Conservation (phyloP, 441 rosid genomes). For the Pelargonium cotyledonis region DNA sequence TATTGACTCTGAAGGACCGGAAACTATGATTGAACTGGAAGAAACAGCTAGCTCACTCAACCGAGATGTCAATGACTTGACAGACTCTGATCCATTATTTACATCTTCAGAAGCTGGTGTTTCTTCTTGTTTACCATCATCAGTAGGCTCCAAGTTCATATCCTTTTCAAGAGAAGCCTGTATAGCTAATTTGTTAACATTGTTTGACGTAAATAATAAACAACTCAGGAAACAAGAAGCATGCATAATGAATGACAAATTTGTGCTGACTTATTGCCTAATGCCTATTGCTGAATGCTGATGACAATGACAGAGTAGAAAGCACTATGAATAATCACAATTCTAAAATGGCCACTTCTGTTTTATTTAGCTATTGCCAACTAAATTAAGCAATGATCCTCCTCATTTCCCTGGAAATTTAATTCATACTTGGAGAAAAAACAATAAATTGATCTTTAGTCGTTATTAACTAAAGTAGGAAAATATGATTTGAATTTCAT, state of each 20-base stretch:
- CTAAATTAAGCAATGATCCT: too few relatives aligned
- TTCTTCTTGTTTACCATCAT: constrained; percentile 36
- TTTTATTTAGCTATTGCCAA: too few relatives aligned
- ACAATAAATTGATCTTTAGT: too few relatives aligned
- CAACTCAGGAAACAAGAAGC: constrained; percentile 1
- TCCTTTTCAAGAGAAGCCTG: constrained; percentile 80
- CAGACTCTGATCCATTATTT: constrained; percentile 33
- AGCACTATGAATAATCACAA: too few relatives aligned
- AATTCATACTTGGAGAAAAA: too few relatives aligned
- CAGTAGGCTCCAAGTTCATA: constrained; percentile 39
- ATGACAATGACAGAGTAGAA: too few relatives aligned
- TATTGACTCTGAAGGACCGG: constrained; percentile 32
- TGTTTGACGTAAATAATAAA: constrained; percentile 7
- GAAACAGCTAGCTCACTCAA: constrained; percentile 60
- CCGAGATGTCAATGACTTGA: constrained; percentile 53
- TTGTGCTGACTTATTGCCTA: background rate
- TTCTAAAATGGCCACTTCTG: too few relatives aligned
- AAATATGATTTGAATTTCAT: too few relatives aligned
- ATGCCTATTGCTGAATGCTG: too few relatives aligned
- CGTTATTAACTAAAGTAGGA: too few relatives aligned
- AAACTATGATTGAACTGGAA: constrained; percentile 27
- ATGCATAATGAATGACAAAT: background rate
- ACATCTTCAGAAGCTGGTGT: constrained; percentile 21
- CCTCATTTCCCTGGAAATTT: too few relatives aligned
- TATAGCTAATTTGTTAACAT: constrained; percentile 16